Percentiles rank a stretch among this genome's conserved stretches.
Conservation (phyloP, 306 rosid genomes). For the Prunus davidiana region DNA sequence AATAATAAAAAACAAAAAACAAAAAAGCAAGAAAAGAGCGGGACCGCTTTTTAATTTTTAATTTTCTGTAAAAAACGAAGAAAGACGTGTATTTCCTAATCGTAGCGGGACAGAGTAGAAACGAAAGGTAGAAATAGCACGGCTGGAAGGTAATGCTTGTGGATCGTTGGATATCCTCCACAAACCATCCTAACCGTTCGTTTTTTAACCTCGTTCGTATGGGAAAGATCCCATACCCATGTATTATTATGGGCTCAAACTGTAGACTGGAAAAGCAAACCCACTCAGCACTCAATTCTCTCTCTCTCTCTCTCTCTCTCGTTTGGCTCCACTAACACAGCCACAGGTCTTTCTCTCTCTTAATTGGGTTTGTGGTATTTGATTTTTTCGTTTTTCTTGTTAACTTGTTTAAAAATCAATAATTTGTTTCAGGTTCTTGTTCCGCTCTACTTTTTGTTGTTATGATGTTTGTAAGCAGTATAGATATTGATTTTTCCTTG, state of each 20-base stretch:
- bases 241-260: neutral
- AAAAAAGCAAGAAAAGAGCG: no score
- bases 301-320: neutral
- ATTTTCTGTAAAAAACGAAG: no score
- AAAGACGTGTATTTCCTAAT: no score
- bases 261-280: neutral
- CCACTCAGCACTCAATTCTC: neutral
- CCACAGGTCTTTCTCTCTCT: constrained; percentile 18
- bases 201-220: neutral
- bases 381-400: neutral
- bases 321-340: constrained; percentile 51
- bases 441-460: neutral
- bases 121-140: neutral
- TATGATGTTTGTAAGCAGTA: neutral
- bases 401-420: neutral
- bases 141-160: neutral
- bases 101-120: neutral
- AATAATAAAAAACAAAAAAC: no score
- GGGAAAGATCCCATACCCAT: neutral
- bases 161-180: neutral
- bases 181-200: neutral
- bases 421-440: neutral
- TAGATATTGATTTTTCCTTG: neutral
- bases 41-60: no score
- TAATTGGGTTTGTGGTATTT: neutral